Evolutionary conservation across 148 eudicot species (phyloP).

Genomic region (Simmondsia chinensis): DNA sequence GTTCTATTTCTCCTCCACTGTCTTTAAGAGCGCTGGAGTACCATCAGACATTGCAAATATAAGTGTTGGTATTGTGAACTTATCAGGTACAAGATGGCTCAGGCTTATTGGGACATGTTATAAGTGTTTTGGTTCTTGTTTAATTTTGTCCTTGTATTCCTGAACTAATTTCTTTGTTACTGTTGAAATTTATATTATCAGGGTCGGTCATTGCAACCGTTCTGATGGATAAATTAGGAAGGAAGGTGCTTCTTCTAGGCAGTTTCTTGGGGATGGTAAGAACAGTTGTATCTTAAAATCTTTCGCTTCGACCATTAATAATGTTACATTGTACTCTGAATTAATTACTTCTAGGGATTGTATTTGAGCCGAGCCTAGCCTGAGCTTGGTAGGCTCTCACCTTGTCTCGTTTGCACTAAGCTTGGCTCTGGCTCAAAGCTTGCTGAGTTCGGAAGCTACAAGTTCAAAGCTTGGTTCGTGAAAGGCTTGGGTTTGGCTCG

Average conservation of each 20-base stretch:
- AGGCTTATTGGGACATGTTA: neutral
- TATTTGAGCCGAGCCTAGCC: no score
- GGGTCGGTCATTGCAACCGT: conserved; percentile 67
- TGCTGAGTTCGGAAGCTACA: no score
- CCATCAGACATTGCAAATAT: conserved; percentile 63
- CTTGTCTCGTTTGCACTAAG: no score
- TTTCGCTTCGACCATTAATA: no score
- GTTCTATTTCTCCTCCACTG: conserved; percentile 87
- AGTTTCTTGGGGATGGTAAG: conserved; percentile 83
- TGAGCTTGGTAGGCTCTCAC: no score
- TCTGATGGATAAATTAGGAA: conserved; percentile 86
- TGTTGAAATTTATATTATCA: conserved; percentile 12
- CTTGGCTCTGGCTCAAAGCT: no score
- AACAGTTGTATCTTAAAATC: neutral
- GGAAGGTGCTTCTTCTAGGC: conserved; percentile 73
- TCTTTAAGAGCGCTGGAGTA: conserved; percentile 70
- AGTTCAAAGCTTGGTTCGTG: no score
- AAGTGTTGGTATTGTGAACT: conserved; percentile 58
- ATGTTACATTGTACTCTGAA: no score
- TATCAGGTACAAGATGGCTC: conserved; percentile 50
- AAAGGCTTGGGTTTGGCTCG: no score
- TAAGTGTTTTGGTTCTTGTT: neutral
- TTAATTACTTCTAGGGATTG: no score
- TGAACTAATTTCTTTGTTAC: neutral
- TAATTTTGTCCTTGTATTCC: neutral